Evolutionary conservation across 805 yeast genomes (phyloP).

Genomic region (Cephaloascus albidus): DNA sequence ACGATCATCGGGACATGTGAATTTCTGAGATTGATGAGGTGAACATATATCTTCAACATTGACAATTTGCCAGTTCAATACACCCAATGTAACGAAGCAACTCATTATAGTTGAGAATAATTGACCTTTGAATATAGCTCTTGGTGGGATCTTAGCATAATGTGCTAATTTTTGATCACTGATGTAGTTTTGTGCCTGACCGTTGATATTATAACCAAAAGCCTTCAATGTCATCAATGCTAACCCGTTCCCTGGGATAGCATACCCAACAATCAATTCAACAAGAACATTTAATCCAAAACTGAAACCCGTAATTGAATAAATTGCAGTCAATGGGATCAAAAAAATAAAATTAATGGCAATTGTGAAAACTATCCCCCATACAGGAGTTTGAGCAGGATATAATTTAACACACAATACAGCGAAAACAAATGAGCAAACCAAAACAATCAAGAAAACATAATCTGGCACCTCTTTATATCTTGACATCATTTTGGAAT

Average conservation of each 20-base stretch:
- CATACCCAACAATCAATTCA: conserved; percentile 48
- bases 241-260: conserved; percentile 44
- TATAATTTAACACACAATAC: conserved; percentile 33
- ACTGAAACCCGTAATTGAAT: conserved; percentile 36
- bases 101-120: conserved; percentile 20
- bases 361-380: conserved; percentile 47
- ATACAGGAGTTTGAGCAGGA: conserved; percentile 45
- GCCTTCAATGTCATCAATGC: conserved; percentile 45
- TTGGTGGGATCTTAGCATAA: conserved; percentile 50
- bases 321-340: conserved; percentile 40
- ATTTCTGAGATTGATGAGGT: conserved; percentile 15
- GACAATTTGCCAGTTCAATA: conserved; percentile 32
- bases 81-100: conserved; percentile 28
- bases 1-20: conserved; percentile 8
- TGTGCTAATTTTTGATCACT: conserved; percentile 48
- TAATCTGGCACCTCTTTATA: conserved; percentile 57
- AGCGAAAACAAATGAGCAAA: conserved; percentile 23
- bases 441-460: conserved; percentile 31
- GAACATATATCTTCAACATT: conserved; percentile 22
- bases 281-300: conserved; percentile 44
- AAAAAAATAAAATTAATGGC: conserved; percentile 41
- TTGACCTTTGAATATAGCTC: conserved; percentile 43
- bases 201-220: conserved; percentile 49
- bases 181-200: conserved; percentile 55
- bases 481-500: conserved; percentile 43